Conservation (phyloP, 176 grass and related monocot species). For the Phyllostachys edulis region DNA sequence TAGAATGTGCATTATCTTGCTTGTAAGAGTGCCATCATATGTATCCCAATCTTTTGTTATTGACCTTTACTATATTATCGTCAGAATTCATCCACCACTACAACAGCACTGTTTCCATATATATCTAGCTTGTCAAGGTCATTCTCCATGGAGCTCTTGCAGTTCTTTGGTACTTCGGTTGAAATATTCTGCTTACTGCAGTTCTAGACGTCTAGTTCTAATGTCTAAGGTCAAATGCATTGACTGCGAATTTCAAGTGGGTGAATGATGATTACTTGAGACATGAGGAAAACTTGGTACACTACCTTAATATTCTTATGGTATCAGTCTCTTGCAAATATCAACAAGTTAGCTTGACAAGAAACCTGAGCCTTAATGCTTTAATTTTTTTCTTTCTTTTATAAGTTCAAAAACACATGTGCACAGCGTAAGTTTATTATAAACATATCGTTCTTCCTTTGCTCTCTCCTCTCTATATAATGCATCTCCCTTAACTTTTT, state of each 20-base stretch:
- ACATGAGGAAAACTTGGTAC: constrained; percentile 1
- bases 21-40: too few relatives aligned
- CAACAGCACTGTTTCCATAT: constrained; percentile 54
- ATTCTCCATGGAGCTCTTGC: constrained; percentile 51
- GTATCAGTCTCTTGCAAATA: constrained; percentile 2
- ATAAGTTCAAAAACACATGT: not conserved
- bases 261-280: constrained; percentile 3
- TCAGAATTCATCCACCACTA: constrained; percentile 58
- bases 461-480: not conserved
- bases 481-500: not conserved
- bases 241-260: constrained; percentile 25
- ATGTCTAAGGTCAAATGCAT: constrained; percentile 16
- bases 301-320: not conserved
- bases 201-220: too few relatives aligned
- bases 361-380: too few relatives aligned
- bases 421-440: not conserved
- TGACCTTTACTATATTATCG: constrained; percentile 30
- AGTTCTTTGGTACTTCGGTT: constrained; percentile 38
- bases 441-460: not conserved
- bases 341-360: not conserved
- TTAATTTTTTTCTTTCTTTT: not conserved
- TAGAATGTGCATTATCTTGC: too few relatives aligned
- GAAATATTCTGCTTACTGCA: constrained; percentile 29
- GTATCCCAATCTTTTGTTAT: too few relatives aligned
- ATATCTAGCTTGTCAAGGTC: constrained; percentile 62